phyloP scores from a whole-genome alignment of 2,329 filamentous ascomycete genomes.

The Diaporthe helianthi region DNA sequence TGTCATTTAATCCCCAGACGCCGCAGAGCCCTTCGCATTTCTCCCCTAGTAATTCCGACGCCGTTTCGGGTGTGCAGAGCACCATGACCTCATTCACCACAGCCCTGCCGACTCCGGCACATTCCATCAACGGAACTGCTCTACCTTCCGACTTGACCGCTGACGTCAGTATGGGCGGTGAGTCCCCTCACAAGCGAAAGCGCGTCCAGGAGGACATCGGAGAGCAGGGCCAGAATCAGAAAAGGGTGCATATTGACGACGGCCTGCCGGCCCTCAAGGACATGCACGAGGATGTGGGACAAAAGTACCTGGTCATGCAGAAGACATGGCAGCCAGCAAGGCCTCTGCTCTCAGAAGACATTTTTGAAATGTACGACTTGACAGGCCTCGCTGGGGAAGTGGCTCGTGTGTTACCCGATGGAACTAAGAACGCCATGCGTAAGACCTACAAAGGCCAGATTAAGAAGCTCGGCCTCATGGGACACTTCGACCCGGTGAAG shows the following conservation, averaged over 20 bases:
- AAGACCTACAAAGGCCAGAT: conserved; percentile 75
- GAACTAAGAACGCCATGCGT: conserved; percentile 70
- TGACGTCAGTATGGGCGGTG: conserved; percentile 55
- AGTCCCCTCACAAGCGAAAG: conserved; percentile 68
- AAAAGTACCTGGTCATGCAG: conserved; percentile 72
- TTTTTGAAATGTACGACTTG: conserved; percentile 66
- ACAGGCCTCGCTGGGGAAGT: conserved; percentile 65
- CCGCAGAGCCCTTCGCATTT: conserved; percentile 72
- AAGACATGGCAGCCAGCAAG: conserved; percentile 48
- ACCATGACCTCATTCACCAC: conserved; percentile 60
- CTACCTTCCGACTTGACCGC: conserved; percentile 52
- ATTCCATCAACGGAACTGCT: conserved; percentile 66
- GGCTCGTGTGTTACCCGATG: conserved; percentile 68
- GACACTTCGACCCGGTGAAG: conserved; percentile 66
- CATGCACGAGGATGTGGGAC: conserved; percentile 70
- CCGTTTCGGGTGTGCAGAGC: conserved; percentile 56
- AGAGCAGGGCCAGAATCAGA: conserved; percentile 60
- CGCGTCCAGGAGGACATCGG: conserved; percentile 60
- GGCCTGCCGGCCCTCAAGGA: conserved; percentile 68
- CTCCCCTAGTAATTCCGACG: conserved; percentile 62
- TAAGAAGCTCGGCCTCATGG: conserved; percentile 67
- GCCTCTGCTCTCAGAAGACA: conserved; percentile 60
- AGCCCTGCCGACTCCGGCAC: conserved; percentile 67
- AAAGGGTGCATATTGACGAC: conserved; percentile 69
- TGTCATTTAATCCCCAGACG: conserved; percentile 73